Base-by-base conservation (phyloP, 2,329 filamentous ascomycete species). In the Diaporthe longicolla region DNA sequence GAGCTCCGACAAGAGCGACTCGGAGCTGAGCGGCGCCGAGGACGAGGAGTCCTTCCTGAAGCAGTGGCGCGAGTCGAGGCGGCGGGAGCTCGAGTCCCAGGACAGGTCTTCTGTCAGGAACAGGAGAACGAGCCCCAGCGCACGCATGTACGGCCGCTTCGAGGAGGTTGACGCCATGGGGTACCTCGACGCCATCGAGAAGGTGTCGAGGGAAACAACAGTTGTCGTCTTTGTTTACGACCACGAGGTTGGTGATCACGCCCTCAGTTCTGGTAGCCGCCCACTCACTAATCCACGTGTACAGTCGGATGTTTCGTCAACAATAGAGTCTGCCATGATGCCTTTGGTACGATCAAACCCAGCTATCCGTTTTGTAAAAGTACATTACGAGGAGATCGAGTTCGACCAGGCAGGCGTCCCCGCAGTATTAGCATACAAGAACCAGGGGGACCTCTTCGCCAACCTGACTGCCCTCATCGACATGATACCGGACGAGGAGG, bases 161-260 rank as follows among this genome's bases (percentile, higher is more conserved):
- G 93, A 95, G 76, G 89, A 91, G 74, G 97, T 98, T 1, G 95
- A 98, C 85, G 96, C 95, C 10, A 87, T 93, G 77, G 97, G 95
- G 24, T 99, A 97, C 80, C 89, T 99, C n/a, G 95, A 98, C 83
- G 95, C 96, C 72, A 95, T 98, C 78, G 97, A 99, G 85, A 97
- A 95, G 84, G 94, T 96, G 6, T 88, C 91, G 52, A 85, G 92
- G 63, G 94, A 96, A 61, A 96, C 94, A 0, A 89, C 93, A 4
- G 95, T 98, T 2, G 93, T 98, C 3, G 97, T 99, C 37, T 97
- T 96, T 84, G 95, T 99, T 77, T 97, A 95, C 82, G 95, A 98
- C 80, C 90, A 94, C 75, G 89, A 93, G 87, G 95, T 97, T 89
- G 82, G 91, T 84, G 68, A 70, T 68, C 37, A 35, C 48, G 24